Conservation (phyloP, 192 early-diverging fungal genomes). For the Coemansia sp. region DNA sequence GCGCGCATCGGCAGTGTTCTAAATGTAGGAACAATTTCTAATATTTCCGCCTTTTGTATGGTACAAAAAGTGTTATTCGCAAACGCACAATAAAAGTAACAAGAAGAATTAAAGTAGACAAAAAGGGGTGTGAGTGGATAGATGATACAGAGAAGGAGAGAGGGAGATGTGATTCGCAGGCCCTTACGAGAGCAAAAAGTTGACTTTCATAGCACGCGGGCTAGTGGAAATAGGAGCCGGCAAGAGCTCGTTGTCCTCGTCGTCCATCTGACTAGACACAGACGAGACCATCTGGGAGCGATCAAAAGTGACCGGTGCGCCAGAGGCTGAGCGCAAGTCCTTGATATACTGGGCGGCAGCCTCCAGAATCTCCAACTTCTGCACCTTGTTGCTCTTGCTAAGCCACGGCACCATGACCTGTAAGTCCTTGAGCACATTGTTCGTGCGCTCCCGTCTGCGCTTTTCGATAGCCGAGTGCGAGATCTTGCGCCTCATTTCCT, state of each 20-base stretch:
- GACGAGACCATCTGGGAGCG: conserved; percentile 5
- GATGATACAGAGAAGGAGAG: conserved; percentile 1
- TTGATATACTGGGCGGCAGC: conserved; percentile 33
- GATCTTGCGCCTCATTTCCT: conserved; percentile 72
- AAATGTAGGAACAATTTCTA: background rate
- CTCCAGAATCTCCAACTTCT: conserved; percentile 37
- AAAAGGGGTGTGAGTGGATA: background rate
- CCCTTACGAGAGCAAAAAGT: conserved; percentile 25
- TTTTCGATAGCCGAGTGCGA: conserved; percentile 83
- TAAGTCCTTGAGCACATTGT: conserved; percentile 76
- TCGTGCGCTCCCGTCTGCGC: conserved; percentile 79
- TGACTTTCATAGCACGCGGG: conserved; percentile 30
- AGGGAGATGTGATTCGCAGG: background rate
- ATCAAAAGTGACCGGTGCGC: background rate
- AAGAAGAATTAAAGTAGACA: background rate
- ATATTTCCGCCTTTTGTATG: background rate
- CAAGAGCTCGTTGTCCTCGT: conserved; percentile 5
- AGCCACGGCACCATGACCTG: conserved; percentile 67
- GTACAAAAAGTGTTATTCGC: conserved; percentile 5
- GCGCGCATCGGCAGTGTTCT: background rate
- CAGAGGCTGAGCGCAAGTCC: conserved; percentile 13
- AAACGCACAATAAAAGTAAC: background rate
- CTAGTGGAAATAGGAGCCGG: background rate
- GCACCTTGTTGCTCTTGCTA: conserved; percentile 32
- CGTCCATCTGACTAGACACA: conserved; percentile 6